Evolutionary conservation across 192 early-diverging fungal genomes (phyloP).

Genomic region (Coemansia sp.): DNA sequence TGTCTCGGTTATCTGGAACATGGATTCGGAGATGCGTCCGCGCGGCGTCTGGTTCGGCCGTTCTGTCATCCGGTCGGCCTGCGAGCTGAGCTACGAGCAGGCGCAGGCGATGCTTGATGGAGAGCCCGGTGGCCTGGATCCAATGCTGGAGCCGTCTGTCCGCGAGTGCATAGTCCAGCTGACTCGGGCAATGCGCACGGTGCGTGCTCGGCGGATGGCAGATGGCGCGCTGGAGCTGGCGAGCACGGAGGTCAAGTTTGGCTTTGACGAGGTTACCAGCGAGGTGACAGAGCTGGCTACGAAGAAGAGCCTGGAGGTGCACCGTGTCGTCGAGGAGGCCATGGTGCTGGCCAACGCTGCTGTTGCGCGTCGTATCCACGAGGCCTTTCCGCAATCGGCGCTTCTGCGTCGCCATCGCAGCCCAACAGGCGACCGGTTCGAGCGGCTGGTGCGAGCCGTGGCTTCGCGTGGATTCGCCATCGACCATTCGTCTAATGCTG

Average conservation of each 20-base stretch:
- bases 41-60: constrained; percentile 67
- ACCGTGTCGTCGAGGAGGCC: constrained; percentile 73
- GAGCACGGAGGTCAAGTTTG: constrained; percentile 72
- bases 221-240: constrained; percentile 70
- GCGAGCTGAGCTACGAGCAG: constrained; percentile 75
- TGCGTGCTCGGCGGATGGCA: constrained; percentile 56
- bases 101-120: constrained; percentile 70
- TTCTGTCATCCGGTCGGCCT: constrained; percentile 67
- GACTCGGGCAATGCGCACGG: constrained; percentile 53
- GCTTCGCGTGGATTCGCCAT: constrained; percentile 58
- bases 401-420: constrained; percentile 69
- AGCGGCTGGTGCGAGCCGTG: constrained; percentile 57
- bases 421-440: constrained; percentile 61
- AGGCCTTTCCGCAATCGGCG: constrained; percentile 55
- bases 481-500: constrained; percentile 63
- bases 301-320: constrained; percentile 65
- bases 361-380: constrained; percentile 62
- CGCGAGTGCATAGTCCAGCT: constrained; percentile 50
- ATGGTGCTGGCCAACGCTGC: constrained; percentile 75
- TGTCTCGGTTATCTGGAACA: constrained; percentile 68
- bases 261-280: constrained; percentile 56
- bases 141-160: constrained; percentile 34
- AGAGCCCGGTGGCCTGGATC: constrained; percentile 42
- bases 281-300: constrained; percentile 65
- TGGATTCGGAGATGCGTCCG: constrained; percentile 57